Conservation (phyloP, 495 filamentous ascomycete species). For the Penicillium lagena region DNA sequence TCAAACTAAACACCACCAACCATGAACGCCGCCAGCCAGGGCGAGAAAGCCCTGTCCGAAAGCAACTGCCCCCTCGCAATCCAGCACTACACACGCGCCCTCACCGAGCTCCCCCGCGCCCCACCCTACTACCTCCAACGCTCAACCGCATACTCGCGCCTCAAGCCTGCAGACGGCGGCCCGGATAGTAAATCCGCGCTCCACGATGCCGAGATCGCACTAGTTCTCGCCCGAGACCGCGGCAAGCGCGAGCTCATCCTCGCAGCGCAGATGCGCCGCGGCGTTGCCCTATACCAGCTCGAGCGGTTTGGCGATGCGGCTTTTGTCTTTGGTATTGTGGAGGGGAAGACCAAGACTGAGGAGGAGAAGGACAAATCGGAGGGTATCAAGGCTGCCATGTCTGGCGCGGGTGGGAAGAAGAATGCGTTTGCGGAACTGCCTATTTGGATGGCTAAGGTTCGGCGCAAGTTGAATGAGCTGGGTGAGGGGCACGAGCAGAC, state of each 20-base stretch:
- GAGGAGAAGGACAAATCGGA: slow-evolving; percentile 40
- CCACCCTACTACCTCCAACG: slow-evolving; percentile 84
- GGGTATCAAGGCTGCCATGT: slow-evolving; percentile 27
- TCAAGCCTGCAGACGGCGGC: slow-evolving; percentile 39
- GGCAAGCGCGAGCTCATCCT: slow-evolving; percentile 75
- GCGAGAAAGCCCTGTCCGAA: slow-evolving; percentile 55
- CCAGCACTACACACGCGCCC: slow-evolving; percentile 67
- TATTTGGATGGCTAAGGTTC: slow-evolving; percentile 58
- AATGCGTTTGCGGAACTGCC: slow-evolving; percentile 43
- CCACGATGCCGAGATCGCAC: slow-evolving; percentile 72
- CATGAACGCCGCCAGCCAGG: slow-evolving; percentile 58
- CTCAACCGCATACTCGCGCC: slow-evolving; percentile 72
- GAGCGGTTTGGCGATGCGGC: slow-evolving; percentile 70
- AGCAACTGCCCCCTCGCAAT: slow-evolving; percentile 64
- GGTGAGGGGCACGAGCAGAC: slow-evolving; percentile 52
- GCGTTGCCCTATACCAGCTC: slow-evolving; percentile 63
- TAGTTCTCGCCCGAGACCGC: slow-evolving; percentile 62
- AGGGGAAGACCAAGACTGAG: slow-evolving; percentile 52
- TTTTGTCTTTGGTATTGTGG: slow-evolving; percentile 62
- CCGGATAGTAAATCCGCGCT: slow-evolving; percentile 55
- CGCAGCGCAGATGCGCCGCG: slow-evolving; percentile 74
- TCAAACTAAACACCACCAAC: not conserved
- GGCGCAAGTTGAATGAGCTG: slow-evolving; percentile 43
- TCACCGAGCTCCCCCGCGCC: slow-evolving; percentile 57
- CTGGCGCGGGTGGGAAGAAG: slow-evolving; percentile 37